Evolutionary conservation across 2,329 filamentous ascomycete species (phyloP).

Genomic region (Diaporthe aspalathi): DNA sequence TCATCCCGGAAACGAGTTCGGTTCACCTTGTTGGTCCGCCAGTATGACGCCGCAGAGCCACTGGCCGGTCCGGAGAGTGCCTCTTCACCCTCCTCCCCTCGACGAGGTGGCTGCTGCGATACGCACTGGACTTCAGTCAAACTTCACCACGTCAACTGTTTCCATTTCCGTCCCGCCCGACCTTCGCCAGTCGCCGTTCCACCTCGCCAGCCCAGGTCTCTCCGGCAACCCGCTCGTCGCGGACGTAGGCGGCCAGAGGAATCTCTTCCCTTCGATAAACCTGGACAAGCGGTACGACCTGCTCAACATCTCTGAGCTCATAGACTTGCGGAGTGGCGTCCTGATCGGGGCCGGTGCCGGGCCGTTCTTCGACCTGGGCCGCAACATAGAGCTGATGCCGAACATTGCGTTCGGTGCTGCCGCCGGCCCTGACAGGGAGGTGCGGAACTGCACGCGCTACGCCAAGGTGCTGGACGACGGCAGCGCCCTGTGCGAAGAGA

Average conservation of each 20-base stretch:
- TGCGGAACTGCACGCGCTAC: conserved; percentile 46
- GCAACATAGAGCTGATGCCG: conserved; percentile 56
- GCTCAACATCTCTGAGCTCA: conserved; percentile 46
- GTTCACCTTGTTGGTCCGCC: too few relatives aligned
- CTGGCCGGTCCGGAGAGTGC: background rate
- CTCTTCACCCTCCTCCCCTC: background rate
- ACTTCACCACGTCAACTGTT: background rate
- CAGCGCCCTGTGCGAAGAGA: conserved; percentile 10
- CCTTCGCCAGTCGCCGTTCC: conserved; percentile 51
- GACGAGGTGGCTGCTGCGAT: conserved; percentile 1
- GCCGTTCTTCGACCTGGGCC: conserved; percentile 54
- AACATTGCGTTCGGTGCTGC: conserved; percentile 49
- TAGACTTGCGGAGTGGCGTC: conserved; percentile 52
- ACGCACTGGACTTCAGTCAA: background rate
- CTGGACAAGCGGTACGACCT: conserved; percentile 50
- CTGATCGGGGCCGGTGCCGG: conserved; percentile 57
- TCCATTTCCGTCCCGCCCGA: conserved; percentile 45
- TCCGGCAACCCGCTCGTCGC: conserved; percentile 53
- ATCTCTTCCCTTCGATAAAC: conserved; percentile 52
- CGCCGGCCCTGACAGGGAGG: conserved; percentile 37
- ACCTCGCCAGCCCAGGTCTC: conserved; percentile 53
- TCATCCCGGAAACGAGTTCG: too few relatives aligned
- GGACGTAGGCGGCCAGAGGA: conserved; percentile 57
- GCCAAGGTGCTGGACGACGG: conserved; percentile 43
- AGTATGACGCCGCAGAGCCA: background rate